Evolutionary conservation across 2,329 filamentous ascomycete species (phyloP), one percentile per base, ranked within the genome.

Genomic region (Colletotrichum melonis): DNA sequence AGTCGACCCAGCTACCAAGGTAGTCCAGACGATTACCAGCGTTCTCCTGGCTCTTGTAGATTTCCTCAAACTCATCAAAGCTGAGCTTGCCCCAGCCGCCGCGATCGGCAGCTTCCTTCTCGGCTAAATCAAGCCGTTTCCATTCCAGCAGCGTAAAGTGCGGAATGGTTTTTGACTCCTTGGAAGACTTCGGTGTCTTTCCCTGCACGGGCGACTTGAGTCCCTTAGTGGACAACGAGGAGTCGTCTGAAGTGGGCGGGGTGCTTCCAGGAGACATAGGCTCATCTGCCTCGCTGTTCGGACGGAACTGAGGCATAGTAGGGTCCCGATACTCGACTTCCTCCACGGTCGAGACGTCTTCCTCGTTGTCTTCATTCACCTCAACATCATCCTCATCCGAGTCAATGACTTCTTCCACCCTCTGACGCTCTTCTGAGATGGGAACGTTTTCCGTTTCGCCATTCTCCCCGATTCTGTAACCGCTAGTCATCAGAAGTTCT

Each of bases 1-100:
- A 92, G 80, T 98, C 95, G 82, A 98, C 94, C 96, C 96, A 98
- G 78, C 91, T 94, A 73, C 94, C 94, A 59, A 98, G 87, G 82
- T 98, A 96, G 76, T 94, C 93, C 74, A 95, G 87, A 66, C 92
- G 85, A 79, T 91, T 90, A 16, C 88, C 88, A 32, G 86, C 84
- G 28, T 90, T 90, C 76, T 92, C 89, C 75, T 91, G 88, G n/a
- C 87, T 87, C 77, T 91, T 90, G 84, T 97, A 94, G 63, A 92
- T 92, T 52, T 86, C 85, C 78, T 94, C 92, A 82, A 98, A 97
- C 82, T 98, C 97, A 1, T 89, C 87, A 76, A 92, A 95, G 79
- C 84, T 93, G 60, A 98, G 85, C 78, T 92, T 90, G 1, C 95
- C 96, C 83, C 92, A 93, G 1, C 95, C 95, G n/a, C 93, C 94